Base-by-base conservation (phyloP, 2,329 filamentous ascomycete species). In the Clarireedia monteithiana region DNA sequence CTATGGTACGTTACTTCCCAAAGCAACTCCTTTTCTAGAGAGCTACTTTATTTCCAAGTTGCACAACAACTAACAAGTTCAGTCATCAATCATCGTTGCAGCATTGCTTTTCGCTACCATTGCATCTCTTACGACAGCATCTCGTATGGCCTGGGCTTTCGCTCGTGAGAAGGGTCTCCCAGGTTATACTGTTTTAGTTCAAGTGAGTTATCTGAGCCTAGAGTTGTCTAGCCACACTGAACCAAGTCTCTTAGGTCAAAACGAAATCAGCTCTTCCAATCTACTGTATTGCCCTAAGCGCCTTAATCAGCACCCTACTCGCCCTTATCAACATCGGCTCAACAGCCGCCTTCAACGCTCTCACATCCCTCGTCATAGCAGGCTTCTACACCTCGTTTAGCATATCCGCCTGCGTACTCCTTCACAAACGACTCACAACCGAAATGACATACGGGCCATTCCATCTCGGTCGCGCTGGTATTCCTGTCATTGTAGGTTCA, bases 391-490 rank as follows among this genome's bases (percentile, higher is more conserved):
- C 39, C 38, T 56, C 49, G 2, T 59, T 59, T 34, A 14, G 51
- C 5, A 9, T 59, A 3, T 40, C 53, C 1, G 57, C 54, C 3
- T 36, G 45, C 12, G 57, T 59, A 2, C 56, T 59, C 44, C 17
- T 57, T 2, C 26, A 50, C 36, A 53, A 57, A 47, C 50, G 57
- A n/a, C 47, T 59, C n/a, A 57, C 40, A 5, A 27, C 49, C 4
- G 50, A 56, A 5, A 56, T 59, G n/a, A 49, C 39, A 12, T 59
- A 53, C 48, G 57, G 54, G 3, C 57, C 57, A 10, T 59, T 59
- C 34, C 36, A 44, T 6, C 24, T 59, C 1, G 39, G 50, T 7
- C 30, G 39, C 17, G 10, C 36, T 10, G 57, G 54, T 17, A 40
- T 57, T 30, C 50, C 54, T 5, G 30, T 59, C 7, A 59, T 48